Evolutionary conservation across 2,329 filamentous ascomycete species (phyloP).

Genomic region (Colletotrichum spaethianum): DNA sequence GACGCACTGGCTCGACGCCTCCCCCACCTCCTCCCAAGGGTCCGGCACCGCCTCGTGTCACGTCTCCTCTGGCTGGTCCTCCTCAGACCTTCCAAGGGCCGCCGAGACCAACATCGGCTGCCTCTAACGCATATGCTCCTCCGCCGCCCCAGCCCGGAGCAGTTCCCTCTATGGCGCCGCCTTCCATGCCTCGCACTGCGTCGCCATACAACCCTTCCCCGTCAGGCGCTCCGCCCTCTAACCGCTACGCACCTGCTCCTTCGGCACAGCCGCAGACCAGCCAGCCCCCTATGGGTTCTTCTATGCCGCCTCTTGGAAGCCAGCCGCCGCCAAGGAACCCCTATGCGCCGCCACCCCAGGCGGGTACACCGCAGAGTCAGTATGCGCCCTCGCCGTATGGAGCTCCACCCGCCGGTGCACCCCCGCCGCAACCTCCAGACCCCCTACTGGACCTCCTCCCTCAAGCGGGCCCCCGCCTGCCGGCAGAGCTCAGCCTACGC

Average conservation of each 20-base stretch:
- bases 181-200: slow-evolving; percentile 76
- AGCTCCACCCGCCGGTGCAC: slow-evolving; percentile 51
- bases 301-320: slow-evolving; percentile 57
- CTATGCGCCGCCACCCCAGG: slow-evolving; percentile 62
- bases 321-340: slow-evolving; percentile 60
- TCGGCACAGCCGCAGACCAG: slow-evolving; percentile 65
- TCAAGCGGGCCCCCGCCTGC: slow-evolving; percentile 50
- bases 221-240: slow-evolving; percentile 76
- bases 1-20: slow-evolving; percentile 76
- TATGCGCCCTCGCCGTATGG: slow-evolving; percentile 73
- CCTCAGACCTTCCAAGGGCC: slow-evolving; percentile 62
- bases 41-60: slow-evolving; percentile 76
- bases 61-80: slow-evolving; percentile 77
- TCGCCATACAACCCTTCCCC: slow-evolving; percentile 92
- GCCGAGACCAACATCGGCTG: slow-evolving; percentile 68
- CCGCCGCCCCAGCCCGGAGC: slow-evolving; percentile 58
- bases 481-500: slow-evolving; percentile 53
- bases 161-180: slow-evolving; percentile 57
- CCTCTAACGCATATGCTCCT: slow-evolving; percentile 76
- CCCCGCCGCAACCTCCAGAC: slow-evolving; percentile 52
- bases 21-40: slow-evolving; percentile 90
- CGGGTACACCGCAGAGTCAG: slow-evolving; percentile 63
- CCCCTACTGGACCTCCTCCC: slow-evolving; percentile 57
- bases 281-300: slow-evolving; percentile 56
- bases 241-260: slow-evolving; percentile 81